A percentile compares a stretch with the other conserved stretches of the same genome.
Conservation (phyloP, 2,329 filamentous ascomycete genomes). For the Pleoardoris graminearum region DNA sequence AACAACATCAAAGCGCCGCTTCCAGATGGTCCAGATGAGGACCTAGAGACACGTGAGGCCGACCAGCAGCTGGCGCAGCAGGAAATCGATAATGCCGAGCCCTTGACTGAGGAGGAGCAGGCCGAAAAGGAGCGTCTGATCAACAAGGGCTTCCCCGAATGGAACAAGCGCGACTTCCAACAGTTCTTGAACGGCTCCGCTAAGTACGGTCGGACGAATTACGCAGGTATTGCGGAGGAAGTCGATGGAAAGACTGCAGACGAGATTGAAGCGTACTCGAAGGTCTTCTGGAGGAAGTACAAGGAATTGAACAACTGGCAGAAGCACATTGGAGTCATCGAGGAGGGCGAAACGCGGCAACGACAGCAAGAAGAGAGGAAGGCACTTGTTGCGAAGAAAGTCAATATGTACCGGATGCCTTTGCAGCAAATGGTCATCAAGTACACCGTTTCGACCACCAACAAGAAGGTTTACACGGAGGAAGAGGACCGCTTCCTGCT, state of each 20-base stretch:
- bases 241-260: slow-evolving; percentile 85
- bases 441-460: slow-evolving; percentile 97
- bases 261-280: slow-evolving; percentile 88
- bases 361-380: slow-evolving; percentile 89
- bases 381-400: slow-evolving; percentile 92
- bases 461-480: slow-evolving; percentile 99
- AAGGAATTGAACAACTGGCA: slow-evolving; percentile 85
- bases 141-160: slow-evolving; percentile 83
- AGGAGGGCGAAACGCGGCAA: slow-evolving; percentile 88
- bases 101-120: slow-evolving; percentile 86
- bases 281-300: slow-evolving; percentile 96
- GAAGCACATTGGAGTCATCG: slow-evolving; percentile 87
- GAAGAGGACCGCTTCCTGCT: slow-evolving; percentile 96
- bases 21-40: slow-evolving; percentile 86
- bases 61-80: slow-evolving; percentile 86
- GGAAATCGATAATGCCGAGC: slow-evolving; percentile 88
- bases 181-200: slow-evolving; percentile 96
- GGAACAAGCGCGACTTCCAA: slow-evolving; percentile 97
- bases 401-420: slow-evolving; percentile 94
- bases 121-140: slow-evolving; percentile 83
- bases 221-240: slow-evolving; percentile 81
- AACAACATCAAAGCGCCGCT: slow-evolving; percentile 93
- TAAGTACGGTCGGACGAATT: slow-evolving; percentile 86
- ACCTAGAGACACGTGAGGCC: slow-evolving; percentile 79
- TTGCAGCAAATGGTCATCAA: slow-evolving; percentile 98